Conservation (phyloP, 768 basidiomycete species). For the Tylopilus rubrobrunneus region DNA sequence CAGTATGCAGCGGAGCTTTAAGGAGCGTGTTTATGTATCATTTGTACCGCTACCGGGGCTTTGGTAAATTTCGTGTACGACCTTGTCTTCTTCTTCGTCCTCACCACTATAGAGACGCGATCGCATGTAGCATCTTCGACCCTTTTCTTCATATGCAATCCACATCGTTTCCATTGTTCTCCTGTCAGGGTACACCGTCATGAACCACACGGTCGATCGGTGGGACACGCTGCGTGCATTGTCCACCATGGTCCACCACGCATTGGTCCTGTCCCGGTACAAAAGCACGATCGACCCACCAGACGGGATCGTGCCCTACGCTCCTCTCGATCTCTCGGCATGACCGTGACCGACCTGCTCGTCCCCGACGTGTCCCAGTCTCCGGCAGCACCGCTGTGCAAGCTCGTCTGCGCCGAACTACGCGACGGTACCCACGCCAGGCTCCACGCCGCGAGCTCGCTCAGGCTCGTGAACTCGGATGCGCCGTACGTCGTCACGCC, state of each 20-base stretch:
- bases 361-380: not conserved
- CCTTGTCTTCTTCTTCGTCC: not conserved
- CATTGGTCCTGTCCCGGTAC: not conserved
- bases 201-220: not conserved
- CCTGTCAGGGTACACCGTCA: not conserved
- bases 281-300: not conserved
- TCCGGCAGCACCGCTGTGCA: not conserved
- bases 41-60: not conserved
- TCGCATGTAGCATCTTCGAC: slow-evolving; percentile 19
- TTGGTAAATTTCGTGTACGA: slow-evolving; percentile 4
- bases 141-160: slow-evolving; percentile 5
- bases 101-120: not conserved
- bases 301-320: not conserved
- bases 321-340: not conserved
- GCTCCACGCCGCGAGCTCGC: slow-evolving; percentile 45
- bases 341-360: not conserved
- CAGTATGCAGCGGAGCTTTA: slow-evolving; percentile 28
- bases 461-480: no score
- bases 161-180: not conserved
- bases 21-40: not conserved
- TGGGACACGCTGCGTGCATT: not conserved
- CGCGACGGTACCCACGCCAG: slow-evolving; percentile 44
- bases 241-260: not conserved
- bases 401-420: not conserved
- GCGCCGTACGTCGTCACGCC: slow-evolving; percentile 53